A percentile compares a stretch with the other conserved stretches of the same genome.
Evolutionary conservation across 306 rosid genomes (phyloP).

Genomic region (Cucurbita ficifolia): DNA sequence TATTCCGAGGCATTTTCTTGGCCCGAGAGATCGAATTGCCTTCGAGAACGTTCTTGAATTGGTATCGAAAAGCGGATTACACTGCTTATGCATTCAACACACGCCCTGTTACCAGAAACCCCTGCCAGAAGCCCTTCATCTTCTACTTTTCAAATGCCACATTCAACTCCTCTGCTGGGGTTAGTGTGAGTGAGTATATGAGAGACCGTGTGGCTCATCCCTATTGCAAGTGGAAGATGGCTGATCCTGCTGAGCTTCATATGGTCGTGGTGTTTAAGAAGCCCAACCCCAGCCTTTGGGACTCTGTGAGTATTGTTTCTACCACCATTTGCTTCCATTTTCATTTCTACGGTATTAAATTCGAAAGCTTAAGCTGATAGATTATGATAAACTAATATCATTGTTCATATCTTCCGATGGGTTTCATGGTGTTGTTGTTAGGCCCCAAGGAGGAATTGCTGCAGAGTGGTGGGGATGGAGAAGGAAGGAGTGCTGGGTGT

Average conservation of each 20-base stretch:
- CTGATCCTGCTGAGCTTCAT: conserved; percentile 42
- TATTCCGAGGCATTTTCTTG: conserved; percentile 61
- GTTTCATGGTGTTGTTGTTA: conserved; percentile 7
- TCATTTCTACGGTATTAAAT: too few species aligned
- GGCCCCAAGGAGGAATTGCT: conserved; percentile 92
- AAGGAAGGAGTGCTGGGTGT: conserved; percentile 36
- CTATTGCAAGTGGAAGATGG: conserved; percentile 64
- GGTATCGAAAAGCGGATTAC: conserved; percentile 88
- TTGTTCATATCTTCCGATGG: background rate
- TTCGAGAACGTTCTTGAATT: conserved; percentile 75
- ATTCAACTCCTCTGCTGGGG: conserved; percentile 20
- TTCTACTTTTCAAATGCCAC: conserved; percentile 50
- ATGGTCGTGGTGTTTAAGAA: conserved; percentile 44
- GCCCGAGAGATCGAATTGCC: conserved; percentile 91
- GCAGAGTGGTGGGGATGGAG: conserved; percentile 49
- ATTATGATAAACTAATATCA: too few species aligned
- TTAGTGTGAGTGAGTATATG: conserved; percentile 36
- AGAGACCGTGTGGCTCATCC: conserved; percentile 51
- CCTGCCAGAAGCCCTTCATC: conserved; percentile 82
- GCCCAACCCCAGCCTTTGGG: conserved; percentile 69
- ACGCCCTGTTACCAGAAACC: conserved; percentile 71
- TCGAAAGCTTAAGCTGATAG: background rate
- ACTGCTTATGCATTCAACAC: conserved; percentile 93
- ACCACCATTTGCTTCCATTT: background rate
- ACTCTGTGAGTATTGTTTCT: conserved; percentile 44